Base-by-base conservation (phyloP, 2,329 filamentous ascomycete species). In the Dactylonectria macrodidyma region DNA sequence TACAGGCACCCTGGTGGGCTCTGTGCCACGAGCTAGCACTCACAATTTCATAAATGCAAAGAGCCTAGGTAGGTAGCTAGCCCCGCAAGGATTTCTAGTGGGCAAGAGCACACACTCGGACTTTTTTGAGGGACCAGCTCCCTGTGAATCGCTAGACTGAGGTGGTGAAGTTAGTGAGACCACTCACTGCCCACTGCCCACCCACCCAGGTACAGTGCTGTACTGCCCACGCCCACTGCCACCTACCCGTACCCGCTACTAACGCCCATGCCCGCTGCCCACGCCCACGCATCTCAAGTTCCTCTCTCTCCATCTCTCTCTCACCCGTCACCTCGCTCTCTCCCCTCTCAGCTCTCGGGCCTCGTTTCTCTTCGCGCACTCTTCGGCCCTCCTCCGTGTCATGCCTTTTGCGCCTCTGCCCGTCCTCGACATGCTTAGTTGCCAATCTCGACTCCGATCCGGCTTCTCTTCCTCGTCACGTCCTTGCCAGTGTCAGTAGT, bases 381-480 rank as follows among this genome's bases (percentile, higher is more conserved):
- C 65, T 66, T 56, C 68, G 62, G 66, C 60, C 60, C 52, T 65
- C 59, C 47, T 66, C 58, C 59, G 69, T 76, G 67, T 61, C 71
- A 73, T 75, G 66, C 70, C 67, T 71, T 65, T 67, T 65, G 61
- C 67, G 69, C 60, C 59, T 67, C 55, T 72, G 44, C 55, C 64
- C 58, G 46, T 62, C 52, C 69, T 66, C 75, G 75, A 75, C 67
- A 77, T 77, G 75, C 73, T 74, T 69, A 71, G 65, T 71, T 73
- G 73, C 65, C 73, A 77, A 74, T 68, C 68, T 69, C 60, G 55
- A 68, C 65, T 71, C 65, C 72, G 68, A 75, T 64, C 66, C 62
- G 68, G 68, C 68, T 71, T 62, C 67, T 66, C 67, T 69, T 67
- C 59, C 61, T 71, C 67, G 65, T 67, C 71, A 63, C 60, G 71